Percentiles rank a stretch among this genome's conserved stretches.
These are phyloP conservation scores for Suhomyces choctaworum DNA, from an alignment of 1,139 yeast species.

Conservation along the genomic window DNA sequence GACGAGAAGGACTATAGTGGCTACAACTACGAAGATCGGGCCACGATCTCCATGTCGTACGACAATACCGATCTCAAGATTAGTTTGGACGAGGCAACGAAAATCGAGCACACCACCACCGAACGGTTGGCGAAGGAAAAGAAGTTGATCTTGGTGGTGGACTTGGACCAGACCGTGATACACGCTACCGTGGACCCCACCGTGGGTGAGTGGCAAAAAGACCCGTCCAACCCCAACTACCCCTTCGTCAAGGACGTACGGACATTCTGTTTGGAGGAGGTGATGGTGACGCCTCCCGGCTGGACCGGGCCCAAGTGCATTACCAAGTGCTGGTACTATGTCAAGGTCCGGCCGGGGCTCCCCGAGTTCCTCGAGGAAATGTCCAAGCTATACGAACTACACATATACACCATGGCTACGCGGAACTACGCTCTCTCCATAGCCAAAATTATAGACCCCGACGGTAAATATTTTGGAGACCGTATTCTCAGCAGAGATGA, in stretches of 20 bases:
- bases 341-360: constrained; percentile 88
- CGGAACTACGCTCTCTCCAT: constrained; percentile 88
- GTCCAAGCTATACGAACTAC: constrained; percentile 76
- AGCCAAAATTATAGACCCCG: constrained; percentile 90
- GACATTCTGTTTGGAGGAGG: constrained; percentile 77
- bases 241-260: constrained; percentile 80
- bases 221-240: constrained; percentile 81
- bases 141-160: constrained; percentile 88
- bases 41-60: constrained; percentile 87
- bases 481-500: constrained; percentile 92
- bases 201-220: constrained; percentile 93
- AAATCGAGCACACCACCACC: constrained; percentile 71
- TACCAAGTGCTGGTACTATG: constrained; percentile 81
- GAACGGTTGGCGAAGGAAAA: constrained; percentile 58
- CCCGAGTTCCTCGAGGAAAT: constrained; percentile 66
- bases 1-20: constrained; percentile 81
- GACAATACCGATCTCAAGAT: constrained; percentile 85
- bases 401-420: constrained; percentile 99
- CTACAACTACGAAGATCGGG: constrained; percentile 69
- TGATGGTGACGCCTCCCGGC: constrained; percentile 58
- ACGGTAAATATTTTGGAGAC: constrained; percentile 82
- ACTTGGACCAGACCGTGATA: constrained; percentile 94
- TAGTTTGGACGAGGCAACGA: constrained; percentile 81
- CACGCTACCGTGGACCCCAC: constrained; percentile 99
- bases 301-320: constrained; percentile 59